Conservation (phyloP, 2,329 filamentous ascomycete species). For the Thielaviopsis populi region DNA sequence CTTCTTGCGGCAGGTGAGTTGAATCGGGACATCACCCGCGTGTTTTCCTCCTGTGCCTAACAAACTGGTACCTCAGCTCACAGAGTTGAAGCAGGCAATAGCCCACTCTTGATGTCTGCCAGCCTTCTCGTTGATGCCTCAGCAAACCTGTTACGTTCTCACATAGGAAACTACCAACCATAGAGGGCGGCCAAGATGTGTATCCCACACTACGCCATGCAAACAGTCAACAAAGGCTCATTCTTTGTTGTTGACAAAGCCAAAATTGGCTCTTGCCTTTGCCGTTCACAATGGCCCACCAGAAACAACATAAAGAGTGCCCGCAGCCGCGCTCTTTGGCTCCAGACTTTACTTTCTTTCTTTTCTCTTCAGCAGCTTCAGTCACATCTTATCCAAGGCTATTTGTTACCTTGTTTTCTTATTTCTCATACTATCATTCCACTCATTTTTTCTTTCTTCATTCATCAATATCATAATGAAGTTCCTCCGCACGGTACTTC, state of each 20-base stretch:
- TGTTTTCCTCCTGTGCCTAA: background rate
- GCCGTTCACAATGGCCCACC: background rate
- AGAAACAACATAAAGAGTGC: constrained; percentile 8
- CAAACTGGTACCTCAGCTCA: background rate
- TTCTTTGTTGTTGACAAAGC: background rate
- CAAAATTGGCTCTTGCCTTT: background rate
- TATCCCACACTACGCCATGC: background rate
- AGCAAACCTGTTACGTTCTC: background rate
- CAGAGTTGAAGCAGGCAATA: background rate
- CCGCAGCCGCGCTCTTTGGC: background rate
- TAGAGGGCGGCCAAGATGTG: background rate
- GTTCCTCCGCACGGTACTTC: constrained; percentile 16
- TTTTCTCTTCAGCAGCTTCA: constrained; percentile 12
- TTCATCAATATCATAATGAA: constrained; percentile 15
- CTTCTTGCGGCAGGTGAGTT: background rate
- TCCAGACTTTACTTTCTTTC: background rate
- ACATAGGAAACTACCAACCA: background rate
- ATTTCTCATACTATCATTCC: constrained; percentile 9
- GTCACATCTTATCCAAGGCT: constrained; percentile 10
- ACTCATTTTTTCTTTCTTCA: constrained; percentile 8
- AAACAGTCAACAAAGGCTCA: background rate
- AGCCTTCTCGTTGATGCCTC: background rate
- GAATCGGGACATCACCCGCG: background rate
- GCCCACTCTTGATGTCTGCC: background rate
- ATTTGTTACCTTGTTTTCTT: constrained; percentile 15